These are phyloP conservation scores for Cladobotryum mycophilum DNA, from an alignment of 2,329 filamentous ascomycete species.

Conservation along the genomic window DNA sequence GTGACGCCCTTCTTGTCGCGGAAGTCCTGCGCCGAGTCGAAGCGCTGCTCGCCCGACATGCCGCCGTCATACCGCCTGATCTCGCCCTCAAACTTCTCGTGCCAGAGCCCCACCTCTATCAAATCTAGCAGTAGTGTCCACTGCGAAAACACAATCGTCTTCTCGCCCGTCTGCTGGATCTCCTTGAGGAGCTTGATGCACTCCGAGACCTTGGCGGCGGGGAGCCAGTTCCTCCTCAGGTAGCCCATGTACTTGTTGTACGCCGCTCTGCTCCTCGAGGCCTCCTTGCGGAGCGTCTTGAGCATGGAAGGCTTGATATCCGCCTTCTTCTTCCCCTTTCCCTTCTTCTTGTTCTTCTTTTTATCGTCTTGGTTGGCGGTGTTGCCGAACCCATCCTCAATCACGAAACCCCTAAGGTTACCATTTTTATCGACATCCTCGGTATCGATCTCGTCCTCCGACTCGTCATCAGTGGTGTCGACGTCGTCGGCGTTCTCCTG, in stretches of 20 bases:
- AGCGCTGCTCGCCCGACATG: conserved; percentile 64
- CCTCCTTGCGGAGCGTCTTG: conserved; percentile 59
- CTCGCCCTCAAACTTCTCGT: conserved; percentile 52
- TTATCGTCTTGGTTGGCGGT: conserved; percentile 42
- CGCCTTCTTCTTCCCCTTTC: conserved; percentile 35
- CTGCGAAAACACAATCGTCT: conserved; percentile 71
- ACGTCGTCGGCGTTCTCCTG: conserved; percentile 30
- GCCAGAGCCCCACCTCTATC: conserved; percentile 64
- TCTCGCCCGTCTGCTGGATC: conserved; percentile 55
- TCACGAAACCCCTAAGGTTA: conserved; percentile 27
- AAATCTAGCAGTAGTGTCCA: conserved; percentile 71
- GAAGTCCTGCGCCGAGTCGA: conserved; percentile 60
- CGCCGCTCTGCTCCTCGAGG: conserved; percentile 55
- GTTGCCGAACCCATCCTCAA: conserved; percentile 28
- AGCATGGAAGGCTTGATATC: conserved; percentile 51
- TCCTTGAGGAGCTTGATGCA: conserved; percentile 67
- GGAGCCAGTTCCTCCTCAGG: conserved; percentile 62
- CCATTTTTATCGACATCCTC: conserved; percentile 23
- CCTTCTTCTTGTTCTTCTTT: conserved; percentile 30
- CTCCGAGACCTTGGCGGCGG: conserved; percentile 77
- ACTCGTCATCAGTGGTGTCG: conserved; percentile 25
- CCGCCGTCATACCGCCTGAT: conserved; percentile 74
- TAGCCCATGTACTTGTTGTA: conserved; percentile 64
- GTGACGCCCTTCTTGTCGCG: conserved; percentile 58
- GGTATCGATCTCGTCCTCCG: conserved; percentile 30